Percentiles rank a stretch among this genome's conserved stretches.
Evolutionary conservation across 2,329 filamentous ascomycete genomes (phyloP).

Genomic region (Metarhizium guizhouense): DNA sequence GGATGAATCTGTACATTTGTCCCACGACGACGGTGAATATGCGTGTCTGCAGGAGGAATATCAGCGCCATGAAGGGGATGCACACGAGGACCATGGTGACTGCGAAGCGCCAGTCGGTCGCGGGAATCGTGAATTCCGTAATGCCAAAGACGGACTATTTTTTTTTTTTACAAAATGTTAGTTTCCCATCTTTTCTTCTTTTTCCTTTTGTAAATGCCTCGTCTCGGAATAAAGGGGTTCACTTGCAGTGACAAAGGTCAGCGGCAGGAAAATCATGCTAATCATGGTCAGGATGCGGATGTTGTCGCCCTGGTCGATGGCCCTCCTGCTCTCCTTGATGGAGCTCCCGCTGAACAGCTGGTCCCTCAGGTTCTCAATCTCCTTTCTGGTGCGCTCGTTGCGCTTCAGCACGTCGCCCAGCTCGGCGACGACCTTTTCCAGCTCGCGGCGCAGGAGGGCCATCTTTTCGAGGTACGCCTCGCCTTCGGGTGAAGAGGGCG

Average conservation of each 20-base stretch:
- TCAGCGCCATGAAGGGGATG: constrained; percentile 39
- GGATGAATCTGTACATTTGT: constrained; percentile 6
- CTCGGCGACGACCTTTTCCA: constrained; percentile 42
- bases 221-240: background rate
- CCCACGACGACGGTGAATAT: constrained; percentile 22
- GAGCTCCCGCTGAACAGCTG: constrained; percentile 56
- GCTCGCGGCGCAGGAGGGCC: constrained; percentile 33
- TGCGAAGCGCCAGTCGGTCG: constrained; percentile 35
- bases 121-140: constrained; percentile 33
- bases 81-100: constrained; percentile 58
- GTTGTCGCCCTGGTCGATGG: constrained; percentile 55
- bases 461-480: constrained; percentile 40
- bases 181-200: too few relatives aligned
- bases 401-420: constrained; percentile 36
- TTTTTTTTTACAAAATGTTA: too few relatives aligned
- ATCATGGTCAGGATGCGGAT: constrained; percentile 52
- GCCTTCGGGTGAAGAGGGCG: constrained; percentile 33
- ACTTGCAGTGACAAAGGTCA: constrained; percentile 49
- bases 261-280: constrained; percentile 51
- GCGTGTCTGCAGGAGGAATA: constrained; percentile 35
- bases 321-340: constrained; percentile 51
- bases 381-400: constrained; percentile 44
- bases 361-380: constrained; percentile 48
- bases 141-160: constrained; percentile 44
- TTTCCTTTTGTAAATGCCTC: too few relatives aligned